These are phyloP conservation scores for Aspergillus awamori DNA, from an alignment of 2,329 filamentous ascomycete genomes.

Conservation along the genomic window DNA sequence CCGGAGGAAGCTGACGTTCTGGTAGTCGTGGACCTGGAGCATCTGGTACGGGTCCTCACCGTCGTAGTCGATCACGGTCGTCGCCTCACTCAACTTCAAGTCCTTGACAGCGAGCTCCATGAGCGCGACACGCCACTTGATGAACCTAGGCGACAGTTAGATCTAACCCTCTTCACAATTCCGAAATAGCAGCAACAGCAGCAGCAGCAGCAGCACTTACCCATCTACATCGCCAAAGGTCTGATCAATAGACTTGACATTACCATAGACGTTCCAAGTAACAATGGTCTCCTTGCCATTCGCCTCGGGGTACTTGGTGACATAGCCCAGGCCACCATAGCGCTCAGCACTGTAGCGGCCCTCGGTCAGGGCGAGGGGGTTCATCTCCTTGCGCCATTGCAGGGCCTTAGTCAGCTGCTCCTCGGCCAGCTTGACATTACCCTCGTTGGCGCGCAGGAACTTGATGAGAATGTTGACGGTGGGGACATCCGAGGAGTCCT, in stretches of 20 bases:
- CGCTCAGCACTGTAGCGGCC: conserved; percentile 66
- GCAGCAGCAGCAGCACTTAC: conserved; percentile 54
- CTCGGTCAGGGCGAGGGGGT: conserved; percentile 68
- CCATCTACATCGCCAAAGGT: conserved; percentile 82
- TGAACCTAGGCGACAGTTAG: conserved; percentile 62
- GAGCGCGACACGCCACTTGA: conserved; percentile 84
- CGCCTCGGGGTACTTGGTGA: conserved; percentile 68
- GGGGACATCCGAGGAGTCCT: conserved; percentile 61
- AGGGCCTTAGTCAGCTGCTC: conserved; percentile 78
- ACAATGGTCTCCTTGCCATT: conserved; percentile 63
- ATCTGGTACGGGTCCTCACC: conserved; percentile 82
- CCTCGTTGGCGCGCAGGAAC: conserved; percentile 86
- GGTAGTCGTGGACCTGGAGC: conserved; percentile 92
- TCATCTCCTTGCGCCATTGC: conserved; percentile 76
- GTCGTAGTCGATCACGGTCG: conserved; percentile 64
- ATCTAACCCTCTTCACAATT: neutral
- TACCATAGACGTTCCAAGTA: conserved; percentile 93
- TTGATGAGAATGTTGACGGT: conserved; percentile 88
- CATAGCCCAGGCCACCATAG: conserved; percentile 78
- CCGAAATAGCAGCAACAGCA: conserved; percentile 20
- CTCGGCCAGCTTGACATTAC: conserved; percentile 71
- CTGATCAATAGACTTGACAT: conserved; percentile 75
- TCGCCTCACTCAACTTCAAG: conserved; percentile 70
- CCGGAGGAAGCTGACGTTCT: conserved; percentile 81
- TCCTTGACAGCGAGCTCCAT: conserved; percentile 84